phyloP scores from a whole-genome alignment of 2,329 filamentous ascomycete species.

The Grosmannia penicillata region DNA sequence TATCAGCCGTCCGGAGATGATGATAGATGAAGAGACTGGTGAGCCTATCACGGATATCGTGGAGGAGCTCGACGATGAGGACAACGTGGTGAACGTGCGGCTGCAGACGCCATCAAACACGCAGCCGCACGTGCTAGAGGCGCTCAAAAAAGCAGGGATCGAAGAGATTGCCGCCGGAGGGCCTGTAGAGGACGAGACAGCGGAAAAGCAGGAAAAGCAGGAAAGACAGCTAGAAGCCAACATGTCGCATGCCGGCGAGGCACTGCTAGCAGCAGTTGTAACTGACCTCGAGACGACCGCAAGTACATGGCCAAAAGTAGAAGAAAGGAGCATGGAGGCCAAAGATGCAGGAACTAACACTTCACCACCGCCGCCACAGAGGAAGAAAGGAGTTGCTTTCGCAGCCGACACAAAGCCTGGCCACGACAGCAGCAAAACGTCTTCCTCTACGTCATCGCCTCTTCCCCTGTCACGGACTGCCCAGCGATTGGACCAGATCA shows the following conservation, averaged over 20 bases:
- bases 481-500: constrained; percentile 37
- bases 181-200: neutral
- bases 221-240: neutral
- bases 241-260: no score
- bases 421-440: constrained; percentile 16
- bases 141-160: constrained; percentile 63
- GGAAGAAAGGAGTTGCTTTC: constrained; percentile 49
- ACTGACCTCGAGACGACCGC: no score
- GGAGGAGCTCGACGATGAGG: constrained; percentile 83
- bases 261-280: no score
- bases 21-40: constrained; percentile 40
- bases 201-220: neutral
- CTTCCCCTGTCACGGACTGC: constrained; percentile 23
- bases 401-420: constrained; percentile 40
- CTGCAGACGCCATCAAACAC: constrained; percentile 53
- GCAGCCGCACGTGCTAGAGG: constrained; percentile 53
- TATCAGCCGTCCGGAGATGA: constrained; percentile 38
- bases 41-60: constrained; percentile 79
- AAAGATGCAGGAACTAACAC: no score
- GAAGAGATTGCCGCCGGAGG: constrained; percentile 16
- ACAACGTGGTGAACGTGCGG: constrained; percentile 59
- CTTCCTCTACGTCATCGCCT: constrained; percentile 6
- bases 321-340: neutral
- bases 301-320: no score
- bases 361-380: neutral